phyloP scores from a whole-genome alignment of 2,329 filamentous ascomycete genomes.

The Fusarium verrucosum region DNA sequence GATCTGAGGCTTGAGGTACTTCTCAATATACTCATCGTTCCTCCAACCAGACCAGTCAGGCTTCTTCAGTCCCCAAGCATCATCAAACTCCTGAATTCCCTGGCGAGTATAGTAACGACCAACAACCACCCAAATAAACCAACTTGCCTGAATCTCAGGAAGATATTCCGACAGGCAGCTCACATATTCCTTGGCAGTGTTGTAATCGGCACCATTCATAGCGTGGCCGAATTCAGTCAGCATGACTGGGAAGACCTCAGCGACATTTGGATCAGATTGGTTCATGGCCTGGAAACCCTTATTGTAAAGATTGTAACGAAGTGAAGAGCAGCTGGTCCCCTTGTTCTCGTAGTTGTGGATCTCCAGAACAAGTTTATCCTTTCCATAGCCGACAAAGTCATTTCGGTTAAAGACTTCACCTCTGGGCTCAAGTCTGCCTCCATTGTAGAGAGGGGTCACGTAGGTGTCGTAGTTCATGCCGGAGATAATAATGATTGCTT shows the following conservation, averaged over 20 bases:
- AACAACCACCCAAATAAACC: conserved; percentile 67
- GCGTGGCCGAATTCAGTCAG: conserved; percentile 65
- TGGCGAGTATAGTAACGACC: conserved; percentile 67
- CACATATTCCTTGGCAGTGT: conserved; percentile 56
- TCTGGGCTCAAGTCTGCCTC: conserved; percentile 58
- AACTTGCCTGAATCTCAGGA: conserved; percentile 58
- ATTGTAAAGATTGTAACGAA: conserved; percentile 58
- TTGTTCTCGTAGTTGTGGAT: conserved; percentile 68
- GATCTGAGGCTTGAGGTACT: conserved; percentile 16
- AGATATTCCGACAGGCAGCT: conserved; percentile 61
- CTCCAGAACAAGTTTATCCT: conserved; percentile 66
- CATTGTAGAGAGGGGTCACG: conserved; percentile 60
- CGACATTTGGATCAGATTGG: conserved; percentile 46
- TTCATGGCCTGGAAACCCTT: conserved; percentile 64
- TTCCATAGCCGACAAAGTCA: conserved; percentile 59
- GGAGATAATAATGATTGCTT: conserved; percentile 67
- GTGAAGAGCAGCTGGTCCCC: conserved; percentile 57
- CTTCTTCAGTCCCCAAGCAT: conserved; percentile 64
- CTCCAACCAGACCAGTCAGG: conserved; percentile 65
- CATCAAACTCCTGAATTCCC: conserved; percentile 64
- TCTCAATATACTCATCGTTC: conserved; percentile 53
- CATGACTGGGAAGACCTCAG: conserved; percentile 53
- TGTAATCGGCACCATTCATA: conserved; percentile 58
- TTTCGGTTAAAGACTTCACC: conserved; percentile 54
- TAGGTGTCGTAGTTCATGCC: conserved; percentile 67